Base-by-base conservation (phyloP, 257 asterid species). In the Penstemon eatonii region DNA sequence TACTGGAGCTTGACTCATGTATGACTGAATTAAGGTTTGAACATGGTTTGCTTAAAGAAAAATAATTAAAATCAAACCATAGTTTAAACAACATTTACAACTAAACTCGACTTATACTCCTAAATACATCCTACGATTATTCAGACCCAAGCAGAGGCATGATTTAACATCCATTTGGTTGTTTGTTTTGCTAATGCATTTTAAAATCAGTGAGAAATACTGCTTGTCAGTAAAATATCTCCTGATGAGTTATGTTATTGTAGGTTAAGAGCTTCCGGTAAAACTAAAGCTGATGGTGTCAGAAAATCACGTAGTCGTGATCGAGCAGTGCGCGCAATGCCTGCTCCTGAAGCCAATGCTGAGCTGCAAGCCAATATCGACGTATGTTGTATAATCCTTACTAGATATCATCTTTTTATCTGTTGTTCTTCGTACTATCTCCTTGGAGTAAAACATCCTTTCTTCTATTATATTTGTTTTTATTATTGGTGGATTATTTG, bases 261-360 rank as follows among this genome's bases (percentile, higher is more conserved):
- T 82, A 91, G 97, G 83, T 62, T 73, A 75, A 76, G 96, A 80
- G 87, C 89, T 69, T 75, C 84, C 63, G 95, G 95, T 66, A 86
- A 87, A 82, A 63, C 79, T 63, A 88, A 86, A 59, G 78, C 81
- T 25, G 91, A 81, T 7, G 83, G 80, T 58, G 79, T 63, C 4
- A 85, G 78, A 86, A 90, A 83, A 85, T 60, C 81, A 10, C 87
- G 96, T 56, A 12, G 79, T 46, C 90, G 96, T 39, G 92, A 88
- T 50, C 81, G 92, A 66, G 80, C 74, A 11, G 75, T 78, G 55
- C 82, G 88, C 75, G 91, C 82, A 44, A 72, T 81, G 8, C 87
- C 94, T 74, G 96, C 89, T 65, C 95, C 92, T 10, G 96, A 86
- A 75, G 96, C 96, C 83, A 91, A 88, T 59, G 96, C 96, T 15